phyloP scores from a whole-genome alignment of 805 yeast genomes.

The Metschnikowia continentalis region DNA sequence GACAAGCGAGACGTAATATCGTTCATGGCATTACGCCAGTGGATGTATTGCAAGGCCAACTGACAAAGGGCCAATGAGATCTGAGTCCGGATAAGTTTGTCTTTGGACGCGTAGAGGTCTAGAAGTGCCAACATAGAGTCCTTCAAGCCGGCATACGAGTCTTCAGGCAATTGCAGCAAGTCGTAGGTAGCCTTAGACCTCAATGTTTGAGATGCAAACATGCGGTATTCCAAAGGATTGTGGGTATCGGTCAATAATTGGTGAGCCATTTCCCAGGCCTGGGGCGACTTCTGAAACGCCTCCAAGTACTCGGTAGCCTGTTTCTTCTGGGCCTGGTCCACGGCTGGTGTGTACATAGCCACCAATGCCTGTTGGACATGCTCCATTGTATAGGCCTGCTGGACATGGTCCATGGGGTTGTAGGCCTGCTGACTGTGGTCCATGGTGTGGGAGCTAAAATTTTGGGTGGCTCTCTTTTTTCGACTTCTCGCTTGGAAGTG shows the following conservation, averaged over 20 bases:
- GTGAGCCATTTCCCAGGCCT: constrained; percentile 76
- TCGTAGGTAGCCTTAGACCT: constrained; percentile 84
- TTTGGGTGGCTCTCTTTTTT: background rate
- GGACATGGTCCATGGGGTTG: background rate
- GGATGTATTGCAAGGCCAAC: constrained; percentile 68
- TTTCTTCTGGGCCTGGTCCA: constrained; percentile 42
- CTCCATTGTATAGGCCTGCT: constrained; percentile 20
- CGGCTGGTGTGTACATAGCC: constrained; percentile 43
- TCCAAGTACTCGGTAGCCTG: constrained; percentile 59
- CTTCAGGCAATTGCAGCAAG: constrained; percentile 61
- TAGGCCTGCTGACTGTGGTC: background rate
- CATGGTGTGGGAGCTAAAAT: background rate
- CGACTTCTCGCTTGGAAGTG: background rate
- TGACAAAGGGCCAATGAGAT: constrained; percentile 78
- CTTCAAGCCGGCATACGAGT: constrained; percentile 55
- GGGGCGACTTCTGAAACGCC: constrained; percentile 73
- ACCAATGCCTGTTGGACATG: constrained; percentile 44
- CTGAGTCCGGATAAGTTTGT: constrained; percentile 72
- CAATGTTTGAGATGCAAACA: constrained; percentile 90
- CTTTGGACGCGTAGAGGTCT: constrained; percentile 35
- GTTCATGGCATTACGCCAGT: constrained; percentile 67
- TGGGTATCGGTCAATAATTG: constrained; percentile 41
- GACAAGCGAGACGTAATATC: constrained; percentile 58
- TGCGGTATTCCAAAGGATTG: constrained; percentile 51
- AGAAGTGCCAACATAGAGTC: constrained; percentile 60